phyloP scores from a whole-genome alignment of 345 rosid species.

The Citrus maxima region DNA sequence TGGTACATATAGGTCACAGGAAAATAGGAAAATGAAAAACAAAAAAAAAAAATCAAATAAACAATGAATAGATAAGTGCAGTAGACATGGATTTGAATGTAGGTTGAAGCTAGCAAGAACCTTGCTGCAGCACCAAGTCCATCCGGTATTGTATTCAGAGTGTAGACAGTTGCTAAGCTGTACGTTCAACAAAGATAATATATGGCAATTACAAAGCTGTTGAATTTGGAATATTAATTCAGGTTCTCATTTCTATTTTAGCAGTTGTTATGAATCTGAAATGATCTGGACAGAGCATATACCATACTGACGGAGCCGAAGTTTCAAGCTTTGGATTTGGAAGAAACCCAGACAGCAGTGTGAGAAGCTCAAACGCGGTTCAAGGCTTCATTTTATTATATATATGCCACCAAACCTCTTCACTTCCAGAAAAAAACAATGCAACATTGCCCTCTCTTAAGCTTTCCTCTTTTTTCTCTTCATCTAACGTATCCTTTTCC shows the following conservation, averaged over 20 bases:
- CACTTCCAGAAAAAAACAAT: neutral
- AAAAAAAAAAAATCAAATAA: neutral
- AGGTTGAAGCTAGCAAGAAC: neutral
- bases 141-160: constrained; percentile 36
- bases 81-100: neutral
- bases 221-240: neutral
- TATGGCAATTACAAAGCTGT: neutral
- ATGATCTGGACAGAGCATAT: constrained; percentile 27
- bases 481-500: too few species aligned
- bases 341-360: too few species aligned
- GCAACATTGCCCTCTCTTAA: neutral
- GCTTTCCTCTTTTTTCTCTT: neutral
- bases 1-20: neutral
- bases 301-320: constrained; percentile 57
- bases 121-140: neutral
- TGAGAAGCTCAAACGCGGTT: constrained; percentile 12
- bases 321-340: too few species aligned
- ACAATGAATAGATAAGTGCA: neutral
- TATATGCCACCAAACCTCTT: neutral
- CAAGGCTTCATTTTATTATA: constrained; percentile 42
- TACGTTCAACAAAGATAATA: neutral
- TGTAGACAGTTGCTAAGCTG: constrained; percentile 50
- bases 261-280: neutral
- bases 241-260: neutral
- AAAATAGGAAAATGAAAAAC: neutral